These are phyloP conservation scores for Pilasporangium apinafurcum DNA, from an alignment of 352 stramenopile genomes.

Conservation along the genomic window DNA sequence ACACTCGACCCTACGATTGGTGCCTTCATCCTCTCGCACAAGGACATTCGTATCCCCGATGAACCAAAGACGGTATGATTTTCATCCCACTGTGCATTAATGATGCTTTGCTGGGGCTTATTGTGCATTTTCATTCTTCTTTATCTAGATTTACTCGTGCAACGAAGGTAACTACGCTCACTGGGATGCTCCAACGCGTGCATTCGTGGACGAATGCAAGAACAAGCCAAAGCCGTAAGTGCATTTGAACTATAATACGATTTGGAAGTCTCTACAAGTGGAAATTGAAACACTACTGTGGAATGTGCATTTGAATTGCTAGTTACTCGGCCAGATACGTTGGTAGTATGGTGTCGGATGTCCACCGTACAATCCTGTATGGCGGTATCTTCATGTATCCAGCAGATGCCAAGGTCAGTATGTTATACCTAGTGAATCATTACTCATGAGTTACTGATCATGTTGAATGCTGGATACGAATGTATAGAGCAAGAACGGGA, in stretches of 20 bases:
- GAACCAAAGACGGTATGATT: constrained; percentile 71
- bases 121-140: background rate
- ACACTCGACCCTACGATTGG: constrained; percentile 98
- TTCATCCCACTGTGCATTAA: background rate
- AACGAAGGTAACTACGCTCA: constrained; percentile 97
- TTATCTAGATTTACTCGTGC: constrained; percentile 92
- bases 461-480: background rate
- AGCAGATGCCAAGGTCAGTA: constrained; percentile 87
- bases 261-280: too few relatives aligned
- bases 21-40: constrained; percentile 96
- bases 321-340: constrained; percentile 95
- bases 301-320: background rate
- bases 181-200: constrained; percentile 92
- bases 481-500: constrained; percentile 69
- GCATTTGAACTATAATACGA: too few relatives aligned
- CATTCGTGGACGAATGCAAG: constrained; percentile 88
- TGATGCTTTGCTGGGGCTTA: background rate
- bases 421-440: too few relatives aligned
- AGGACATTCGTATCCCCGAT: constrained; percentile 93
- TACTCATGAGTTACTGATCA: background rate
- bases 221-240: constrained; percentile 59
- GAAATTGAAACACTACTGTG: background rate
- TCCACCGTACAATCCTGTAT: constrained; percentile 98
- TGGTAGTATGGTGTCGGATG: constrained; percentile 98
- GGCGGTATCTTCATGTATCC: constrained; percentile 98